Evolutionary conservation across 495 filamentous ascomycete genomes (phyloP), one percentile per base, ranked within the genome.

Genomic region (Neurospora sp.): DNA sequence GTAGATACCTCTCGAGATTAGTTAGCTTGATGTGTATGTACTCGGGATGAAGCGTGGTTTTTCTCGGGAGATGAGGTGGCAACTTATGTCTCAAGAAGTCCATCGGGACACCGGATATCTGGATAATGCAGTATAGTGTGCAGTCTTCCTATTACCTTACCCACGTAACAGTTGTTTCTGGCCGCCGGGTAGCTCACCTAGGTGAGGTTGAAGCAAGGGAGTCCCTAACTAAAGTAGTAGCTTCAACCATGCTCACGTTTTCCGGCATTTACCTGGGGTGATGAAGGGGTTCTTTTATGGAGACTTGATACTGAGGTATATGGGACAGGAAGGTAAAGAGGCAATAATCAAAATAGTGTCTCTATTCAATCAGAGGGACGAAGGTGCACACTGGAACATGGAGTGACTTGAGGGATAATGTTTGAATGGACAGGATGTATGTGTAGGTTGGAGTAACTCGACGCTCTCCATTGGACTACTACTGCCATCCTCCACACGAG

Each of bases 241-340:
- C 18, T 45, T n/a, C 0, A 0, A 8, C n/a, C 3, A 5, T 10
- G 1, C 8, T 2, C 1, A 20, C 45, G n/a, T 3, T 9, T 1
- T 45, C n/a, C 0, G 9, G 0, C n/a, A 47, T 1, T 22, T 4
- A 22, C 45, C 8, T 1, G 44, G n/a, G 8, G n/a, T 47, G n/a
- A 22, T 22, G 22, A 22, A 22, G 22, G 22, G 22, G 22, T 22
- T 22, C 22, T 22, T 22, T 22, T 22, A 22, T 4, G 18, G 18
- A 20, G 41, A 8, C 3, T 3, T 20, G n/a, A 20, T 20, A 53
- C n/a, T 20, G 8, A 47, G n/a, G 45, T 37, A 37, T 37, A 37
- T 31, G 27, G 45, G 45, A 53, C 45, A 27, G 20, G 9, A 14
- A 53, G 4, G 20, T 53, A 5, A 22, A 0, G n/a, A 18, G 20